Base-by-base conservation (phyloP, 2,329 filamentous ascomycete genomes). In the Fusarium humuli region DNA sequence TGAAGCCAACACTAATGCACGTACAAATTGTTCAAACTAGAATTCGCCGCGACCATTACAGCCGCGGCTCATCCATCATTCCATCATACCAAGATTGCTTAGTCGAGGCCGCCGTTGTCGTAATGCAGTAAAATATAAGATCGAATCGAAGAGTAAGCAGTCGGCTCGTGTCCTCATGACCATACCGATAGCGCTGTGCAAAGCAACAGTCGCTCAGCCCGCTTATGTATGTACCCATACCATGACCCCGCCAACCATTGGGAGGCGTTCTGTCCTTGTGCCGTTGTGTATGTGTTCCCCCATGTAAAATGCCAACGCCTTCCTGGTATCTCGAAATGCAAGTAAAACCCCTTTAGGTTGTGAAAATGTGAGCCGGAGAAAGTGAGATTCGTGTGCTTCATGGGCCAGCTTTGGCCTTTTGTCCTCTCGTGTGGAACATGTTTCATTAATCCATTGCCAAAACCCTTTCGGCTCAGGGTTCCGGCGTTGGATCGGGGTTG, bases 401-500 rank as follows among this genome's bases (percentile, higher is more conserved):
- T 80, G 68, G 73, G 66, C 60, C 62, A 64, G 49, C 47, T 48
- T 61, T 63, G 71, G 69, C 75, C 72, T 73, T 73, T 61, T 61
- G 62, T 72, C 70, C 70, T 67, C 56, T 58, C 57, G 41, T 41
- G 52, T 67, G 50, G 45, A 66, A 61, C 57, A 60, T 58, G 42
- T 34, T 69, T 71, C 55, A 29, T 69, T 40, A 45, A 34, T 70
- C 56, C 55, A 56, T 61, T 57, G 52, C 61, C 57, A 34, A 40
- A 40, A 44, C 18, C 48, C 23, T 37, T 29, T 29, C 45, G 23
- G 25, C 41, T 69, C 49, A 69, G 30, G 27, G 40, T 44, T 72
- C 69, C 25, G 67, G 40, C 29, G 74, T 79, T 2, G 86, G 86
- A 71, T 91, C 88, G 6, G 89, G 88, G 73, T 91, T 91, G 30